These are phyloP conservation scores for Aspergillus coremiiformis DNA, from an alignment of 495 filamentous ascomycete species.

Conservation along the genomic window DNA sequence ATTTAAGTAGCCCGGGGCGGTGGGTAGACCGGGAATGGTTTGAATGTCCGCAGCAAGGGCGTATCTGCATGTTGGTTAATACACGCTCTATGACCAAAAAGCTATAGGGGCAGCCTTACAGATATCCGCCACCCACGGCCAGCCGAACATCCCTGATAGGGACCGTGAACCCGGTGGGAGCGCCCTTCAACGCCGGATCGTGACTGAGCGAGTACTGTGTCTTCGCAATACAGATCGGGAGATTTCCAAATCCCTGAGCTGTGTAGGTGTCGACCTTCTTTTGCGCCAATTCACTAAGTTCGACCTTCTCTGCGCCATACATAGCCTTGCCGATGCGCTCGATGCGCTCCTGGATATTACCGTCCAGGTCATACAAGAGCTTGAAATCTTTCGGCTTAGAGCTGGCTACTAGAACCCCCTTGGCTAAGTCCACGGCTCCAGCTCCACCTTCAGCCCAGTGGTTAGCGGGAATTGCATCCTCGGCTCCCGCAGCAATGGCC, in stretches of 20 bases:
- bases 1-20: constrained; percentile 91
- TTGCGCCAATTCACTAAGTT: constrained; percentile 89
- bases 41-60: constrained; percentile 96
- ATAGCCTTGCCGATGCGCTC: constrained; percentile 84
- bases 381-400: constrained; percentile 85
- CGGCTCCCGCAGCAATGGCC: constrained; percentile 84
- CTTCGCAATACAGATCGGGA: constrained; percentile 96
- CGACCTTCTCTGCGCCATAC: constrained; percentile 87
- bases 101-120: constrained; percentile 45
- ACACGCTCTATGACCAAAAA: constrained; percentile 11
- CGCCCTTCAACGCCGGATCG: constrained; percentile 88
- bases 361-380: constrained; percentile 75
- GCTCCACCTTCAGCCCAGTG: constrained; percentile 96
- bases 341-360: constrained; percentile 80
- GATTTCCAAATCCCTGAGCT: constrained; percentile 80
- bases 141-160: constrained; percentile 91
- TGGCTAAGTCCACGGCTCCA: constrained; percentile 84
- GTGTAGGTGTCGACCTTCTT: constrained; percentile 94
- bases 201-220: constrained; percentile 97
- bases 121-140: constrained; percentile 87
- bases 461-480: constrained; percentile 87
- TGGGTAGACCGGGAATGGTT: constrained; percentile 93
- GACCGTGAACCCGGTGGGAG: constrained; percentile 92
- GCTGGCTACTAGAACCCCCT: constrained; percentile 74
- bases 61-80: constrained; percentile 47